Conservation (phyloP, 805 yeast genomes). For the Priceomyces medius region DNA sequence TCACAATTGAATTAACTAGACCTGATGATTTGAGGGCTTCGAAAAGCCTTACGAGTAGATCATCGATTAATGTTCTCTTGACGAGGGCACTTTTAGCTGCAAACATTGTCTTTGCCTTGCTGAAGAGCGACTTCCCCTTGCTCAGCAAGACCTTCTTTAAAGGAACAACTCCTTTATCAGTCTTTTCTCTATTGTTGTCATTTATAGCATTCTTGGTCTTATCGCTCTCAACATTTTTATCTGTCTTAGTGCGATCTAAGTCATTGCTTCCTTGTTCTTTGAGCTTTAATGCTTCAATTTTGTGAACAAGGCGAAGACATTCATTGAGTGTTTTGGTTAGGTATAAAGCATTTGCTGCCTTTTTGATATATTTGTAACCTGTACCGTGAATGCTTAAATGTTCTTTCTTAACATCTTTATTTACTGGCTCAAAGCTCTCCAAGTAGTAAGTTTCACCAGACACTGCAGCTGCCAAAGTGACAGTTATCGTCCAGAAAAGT, state of each 20-base stretch:
- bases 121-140: conserved; percentile 8
- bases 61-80: conserved; percentile 13
- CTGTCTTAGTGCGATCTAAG: not conserved
- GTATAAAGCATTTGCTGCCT: not conserved
- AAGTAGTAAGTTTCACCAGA: not conserved
- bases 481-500: not conserved
- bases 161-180: not conserved
- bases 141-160: too few species aligned
- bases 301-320: not conserved
- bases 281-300: not conserved
- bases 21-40: conserved; percentile 27
- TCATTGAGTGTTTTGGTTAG: not conserved
- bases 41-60: conserved; percentile 22
- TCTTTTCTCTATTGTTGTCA: not conserved
- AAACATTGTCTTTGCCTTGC: conserved; percentile 10
- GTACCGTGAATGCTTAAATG: too few species aligned
- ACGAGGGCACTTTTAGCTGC: conserved; percentile 5
- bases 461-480: not conserved
- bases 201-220: not conserved
- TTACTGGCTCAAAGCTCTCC: not conserved
- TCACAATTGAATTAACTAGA: conserved; percentile 26
- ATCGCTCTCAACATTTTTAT: not conserved
- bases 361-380: not conserved
- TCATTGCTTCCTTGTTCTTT: not conserved
- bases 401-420: not conserved